Base-by-base conservation (phyloP, 2,329 filamentous ascomycete species). In the Exophiala sideris region DNA sequence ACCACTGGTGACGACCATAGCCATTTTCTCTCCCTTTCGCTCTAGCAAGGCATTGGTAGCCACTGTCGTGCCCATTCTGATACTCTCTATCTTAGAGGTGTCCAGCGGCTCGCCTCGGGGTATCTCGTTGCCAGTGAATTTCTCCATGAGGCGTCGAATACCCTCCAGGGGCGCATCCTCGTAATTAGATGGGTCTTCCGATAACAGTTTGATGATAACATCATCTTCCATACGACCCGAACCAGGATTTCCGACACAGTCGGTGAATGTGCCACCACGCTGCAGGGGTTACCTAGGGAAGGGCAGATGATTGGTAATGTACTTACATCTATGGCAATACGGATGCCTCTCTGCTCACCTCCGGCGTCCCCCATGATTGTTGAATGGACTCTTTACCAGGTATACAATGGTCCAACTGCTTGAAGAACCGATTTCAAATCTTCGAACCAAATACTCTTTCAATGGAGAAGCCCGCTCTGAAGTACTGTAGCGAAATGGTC, bases 21-120 rank as follows among this genome's bases (percentile, higher is more conserved):
- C 91, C 67, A 94, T 92, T 63, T 83, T 84, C 73, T 95, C 91
- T 45, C 91, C 91, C 71, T 96, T 96, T 54, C 91, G 79, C 71
- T 96, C 91, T 2, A 96, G 78, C 52, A 96, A 73, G 0, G 91
- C 91, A 70, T 96, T 96, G 0, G 91, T 96, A 8, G 91, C 91
- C 10, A 96, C 91, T 0, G 91, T 96, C 1, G 91, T 96, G 41
- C 91, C 91, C 91, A 96, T 96, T 45, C 91, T 86, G 68, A 96
- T 96, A 51, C 88, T 91, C 63, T 94, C 89, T 63, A 96, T 95
- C 66, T 85, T 75, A 14, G 84, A 82, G 1, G 91, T 96, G 69
- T 96, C 90, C 7, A 96, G 76, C 1, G 87, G 76, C 67, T 91
- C 78, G 21, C 89, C 90, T 45, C 91, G 84, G 3, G 89, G 88